Base-by-base conservation (phyloP, 2,329 filamentous ascomycete genomes). In the Penicillium sp. region DNA sequence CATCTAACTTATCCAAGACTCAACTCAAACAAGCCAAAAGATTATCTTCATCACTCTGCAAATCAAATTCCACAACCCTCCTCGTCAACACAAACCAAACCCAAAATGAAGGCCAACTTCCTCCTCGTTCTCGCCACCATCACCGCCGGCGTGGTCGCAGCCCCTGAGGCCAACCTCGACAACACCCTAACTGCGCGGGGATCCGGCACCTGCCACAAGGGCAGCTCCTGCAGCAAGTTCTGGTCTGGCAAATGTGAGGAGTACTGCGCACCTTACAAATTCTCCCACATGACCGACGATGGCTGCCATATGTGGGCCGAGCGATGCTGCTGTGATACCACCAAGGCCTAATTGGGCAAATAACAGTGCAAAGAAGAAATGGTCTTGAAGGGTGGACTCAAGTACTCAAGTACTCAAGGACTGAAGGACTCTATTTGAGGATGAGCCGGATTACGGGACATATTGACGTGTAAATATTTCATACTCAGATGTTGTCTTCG, bases 91-190 rank as follows among this genome's bases (percentile, higher is more conserved):
- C 7, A 33, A 33, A n/a, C 26, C 43, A 46, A 33, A 33, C 3
- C 26, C 43, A 46, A 33, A 47, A 47, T 47, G 44, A 47, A 47
- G n/a, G 58, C 63, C 1, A 67, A 63, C 3, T 69, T 70, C 31
- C 48, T 65, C 6, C 8, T 47, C n/a, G 5, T 47, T 24, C 19
- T 47, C 8, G 16, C 29, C 10, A 34, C 44, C 8, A 5, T 47
- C n/a, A 34, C 44, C 4, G 44, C 44, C 18, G 19, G 44, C n/a
- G 19, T 47, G n/a, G 3, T 47, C 3, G 44, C 44, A 11, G n/a
- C 28, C 29, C 44, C 44, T 33, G 14, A 23, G 1, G 29, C 7
- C 11, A 23, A 36, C 5, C 5, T n/a, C 2, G 44, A 47, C n/a
- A 31, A 23, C 44, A 47, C 9, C 28, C 16, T 23, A 3, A 18